Conservation (phyloP, 176 grass and related monocot species). For the Juncus inflexus region DNA sequence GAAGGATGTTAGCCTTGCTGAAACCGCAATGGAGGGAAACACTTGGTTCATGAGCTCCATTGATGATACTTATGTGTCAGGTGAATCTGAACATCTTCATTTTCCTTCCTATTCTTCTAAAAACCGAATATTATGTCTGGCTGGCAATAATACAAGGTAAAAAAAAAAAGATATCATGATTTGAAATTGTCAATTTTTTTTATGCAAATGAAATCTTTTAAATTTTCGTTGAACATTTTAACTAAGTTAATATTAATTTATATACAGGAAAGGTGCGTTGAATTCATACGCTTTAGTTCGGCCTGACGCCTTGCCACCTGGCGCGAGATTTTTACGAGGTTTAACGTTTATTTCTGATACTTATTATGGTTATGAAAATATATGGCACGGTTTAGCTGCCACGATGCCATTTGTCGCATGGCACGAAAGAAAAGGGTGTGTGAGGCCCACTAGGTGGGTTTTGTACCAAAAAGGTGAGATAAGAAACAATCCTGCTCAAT, state of each 20-base stretch:
- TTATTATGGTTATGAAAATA: slow-evolving; percentile 30
- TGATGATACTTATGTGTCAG: slow-evolving; percentile 28
- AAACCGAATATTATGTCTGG: slow-evolving; percentile 20
- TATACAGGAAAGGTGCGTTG: slow-evolving; percentile 13
- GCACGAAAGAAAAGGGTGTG: slow-evolving; percentile 25
- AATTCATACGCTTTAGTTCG: slow-evolving; percentile 27
- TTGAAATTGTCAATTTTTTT: no score
- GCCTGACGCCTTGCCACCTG: slow-evolving; percentile 21
- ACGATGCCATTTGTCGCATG: slow-evolving; percentile 30
- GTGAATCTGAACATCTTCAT: slow-evolving; percentile 30
- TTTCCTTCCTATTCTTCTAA: slow-evolving; percentile 26
- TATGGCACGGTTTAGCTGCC: slow-evolving; percentile 27
- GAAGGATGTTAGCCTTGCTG: slow-evolving; percentile 20
- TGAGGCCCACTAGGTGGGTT: slow-evolving; percentile 22
- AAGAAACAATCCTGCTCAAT: not conserved
- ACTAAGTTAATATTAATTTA: no score
- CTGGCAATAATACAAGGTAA: not conserved
- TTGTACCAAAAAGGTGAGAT: slow-evolving; percentile 33
- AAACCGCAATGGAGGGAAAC: not conserved
- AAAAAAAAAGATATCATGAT: no score
- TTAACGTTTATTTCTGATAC: slow-evolving; percentile 33
- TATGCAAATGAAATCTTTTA: no score
- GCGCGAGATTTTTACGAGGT: slow-evolving; percentile 17
- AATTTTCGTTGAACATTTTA: no score
- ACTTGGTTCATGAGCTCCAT: slow-evolving; percentile 40